Evolutionary conservation across 495 filamentous ascomycete species (phyloP), one percentile per base, ranked within the genome.

Genomic region (Cudoniella acicularis): DNA sequence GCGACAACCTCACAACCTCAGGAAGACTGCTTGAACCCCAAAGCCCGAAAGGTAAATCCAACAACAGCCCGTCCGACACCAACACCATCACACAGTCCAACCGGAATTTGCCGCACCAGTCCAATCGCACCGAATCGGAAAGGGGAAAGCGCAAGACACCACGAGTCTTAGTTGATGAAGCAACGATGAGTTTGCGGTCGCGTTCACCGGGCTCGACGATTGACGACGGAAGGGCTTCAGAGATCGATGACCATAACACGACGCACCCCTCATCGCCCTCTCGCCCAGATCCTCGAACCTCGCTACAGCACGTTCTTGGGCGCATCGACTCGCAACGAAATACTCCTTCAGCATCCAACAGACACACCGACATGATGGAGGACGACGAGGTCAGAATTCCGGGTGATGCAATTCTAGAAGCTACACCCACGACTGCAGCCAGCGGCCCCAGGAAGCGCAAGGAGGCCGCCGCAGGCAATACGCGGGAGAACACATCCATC

Each of bases 371-470:
- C 13, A 59, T 67, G 54, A 62, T 52, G 43, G 30, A 67, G n/a
- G 65, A 67, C 50, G 72, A 76, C 20, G 74, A 76, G 13, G 65
- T 58, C 40, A 60, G 63, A 49, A 70, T 60, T 6, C 67, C 61
- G 69, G 82, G 84, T 18, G 86, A 85, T 64, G 83, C 83, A 13
- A 83, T 80, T 40, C 83, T 84, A 50, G 85, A 81, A 3, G 86
- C 86, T 8, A 83, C 56, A 17, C 30, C 55, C 1, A 43, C 59
- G 11, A 26, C 54, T 13, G 30, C 59, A 1, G 24, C 61, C 23
- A 54, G 47, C 30, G 60, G 17, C 10, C 17, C 52, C 2, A 47
- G 61, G 9, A 64, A 57, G 46, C 48, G 49, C 21, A 64, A 63
- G 42, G 59, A 65, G 8, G 49, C 57, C n/a, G 18, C 57, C 2